Percentiles rank a stretch among this genome's conserved stretches.
Evolutionary conservation across 2,329 filamentous ascomycete genomes (phyloP).

Genomic region (Chaetomium globosum): DNA sequence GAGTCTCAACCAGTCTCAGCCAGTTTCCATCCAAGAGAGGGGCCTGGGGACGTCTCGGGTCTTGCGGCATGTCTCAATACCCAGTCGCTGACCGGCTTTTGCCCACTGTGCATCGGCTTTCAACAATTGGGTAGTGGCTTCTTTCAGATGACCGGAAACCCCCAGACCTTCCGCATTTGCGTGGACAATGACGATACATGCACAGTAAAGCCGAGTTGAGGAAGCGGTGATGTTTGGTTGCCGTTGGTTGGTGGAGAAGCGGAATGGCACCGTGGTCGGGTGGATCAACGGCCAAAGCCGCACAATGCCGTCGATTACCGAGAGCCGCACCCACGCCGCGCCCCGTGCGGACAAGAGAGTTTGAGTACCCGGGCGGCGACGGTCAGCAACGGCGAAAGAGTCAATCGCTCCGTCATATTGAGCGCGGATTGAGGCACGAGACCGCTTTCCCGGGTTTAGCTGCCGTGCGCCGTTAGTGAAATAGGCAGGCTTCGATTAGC

Average conservation of each 20-base stretch:
- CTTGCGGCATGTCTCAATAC: conserved; percentile 1
- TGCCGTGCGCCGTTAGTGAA: conserved; percentile 20
- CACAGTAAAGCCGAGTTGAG: conserved; percentile 32
- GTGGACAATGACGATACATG: conserved; percentile 27
- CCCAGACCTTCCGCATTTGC: conserved; percentile 12
- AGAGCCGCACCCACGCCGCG: conserved; percentile 25
- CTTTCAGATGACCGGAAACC: conserved; percentile 22
- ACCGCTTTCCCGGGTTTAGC: conserved; percentile 23
- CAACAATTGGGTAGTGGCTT: conserved; percentile 12
- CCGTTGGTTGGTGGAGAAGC: conserved; percentile 32
- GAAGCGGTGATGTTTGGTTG: conserved; percentile 14
- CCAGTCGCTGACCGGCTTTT: background rate
- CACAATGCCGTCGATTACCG: conserved; percentile 41
- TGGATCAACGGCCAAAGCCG: conserved; percentile 37
- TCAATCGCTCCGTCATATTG: conserved; percentile 4
- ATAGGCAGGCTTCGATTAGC: conserved; percentile 20
- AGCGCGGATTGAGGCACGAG: conserved; percentile 22
- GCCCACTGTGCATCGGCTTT: background rate
- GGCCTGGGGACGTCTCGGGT: background rate
- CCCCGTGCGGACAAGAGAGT: conserved; percentile 15
- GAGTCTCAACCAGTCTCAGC: too few species aligned
- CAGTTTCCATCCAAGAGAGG: background rate
- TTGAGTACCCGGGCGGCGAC: conserved; percentile 13
- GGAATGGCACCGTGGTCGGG: conserved; percentile 35
- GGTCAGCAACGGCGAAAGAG: conserved; percentile 28